A percentile compares a stretch with the other conserved stretches of the same genome.
Conservation (phyloP, 2,329 filamentous ascomycete species). For the Cordyceps pruinosa region DNA sequence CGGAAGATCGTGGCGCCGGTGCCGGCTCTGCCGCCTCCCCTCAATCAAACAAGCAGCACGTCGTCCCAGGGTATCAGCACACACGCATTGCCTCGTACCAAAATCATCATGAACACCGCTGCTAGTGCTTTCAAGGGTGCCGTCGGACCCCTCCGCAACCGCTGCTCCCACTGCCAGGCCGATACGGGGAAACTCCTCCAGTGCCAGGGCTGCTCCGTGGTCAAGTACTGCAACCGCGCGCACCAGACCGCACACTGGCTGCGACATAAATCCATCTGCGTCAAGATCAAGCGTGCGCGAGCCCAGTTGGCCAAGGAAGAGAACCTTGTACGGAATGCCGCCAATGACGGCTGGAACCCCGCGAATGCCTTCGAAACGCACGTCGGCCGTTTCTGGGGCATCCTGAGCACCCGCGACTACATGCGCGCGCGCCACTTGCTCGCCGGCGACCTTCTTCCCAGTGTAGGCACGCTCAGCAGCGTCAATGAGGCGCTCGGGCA, state of each 20-base stretch:
- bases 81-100: neutral
- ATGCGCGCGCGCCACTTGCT: constrained; percentile 29
- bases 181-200: constrained; percentile 21
- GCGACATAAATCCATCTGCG: constrained; percentile 35
- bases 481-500: constrained; percentile 33
- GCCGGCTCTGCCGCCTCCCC: no score
- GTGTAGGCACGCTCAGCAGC: constrained; percentile 23
- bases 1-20: no score
- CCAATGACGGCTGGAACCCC: constrained; percentile 20
- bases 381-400: constrained; percentile 37
- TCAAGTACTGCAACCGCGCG: constrained; percentile 38
- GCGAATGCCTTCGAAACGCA: constrained; percentile 31
- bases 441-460: constrained; percentile 25
- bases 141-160: neutral
- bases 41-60: no score
- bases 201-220: constrained; percentile 36
- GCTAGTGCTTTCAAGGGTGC: neutral
- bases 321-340: constrained; percentile 26
- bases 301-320: constrained; percentile 29
- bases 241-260: constrained; percentile 34
- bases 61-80: no score
- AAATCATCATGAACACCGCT: neutral
- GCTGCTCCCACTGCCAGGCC: neutral
- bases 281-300: constrained; percentile 26
- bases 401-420: constrained; percentile 35